phyloP scores from a whole-genome alignment of 148 eudicot genomes.

The Agrostemma githago region DNA sequence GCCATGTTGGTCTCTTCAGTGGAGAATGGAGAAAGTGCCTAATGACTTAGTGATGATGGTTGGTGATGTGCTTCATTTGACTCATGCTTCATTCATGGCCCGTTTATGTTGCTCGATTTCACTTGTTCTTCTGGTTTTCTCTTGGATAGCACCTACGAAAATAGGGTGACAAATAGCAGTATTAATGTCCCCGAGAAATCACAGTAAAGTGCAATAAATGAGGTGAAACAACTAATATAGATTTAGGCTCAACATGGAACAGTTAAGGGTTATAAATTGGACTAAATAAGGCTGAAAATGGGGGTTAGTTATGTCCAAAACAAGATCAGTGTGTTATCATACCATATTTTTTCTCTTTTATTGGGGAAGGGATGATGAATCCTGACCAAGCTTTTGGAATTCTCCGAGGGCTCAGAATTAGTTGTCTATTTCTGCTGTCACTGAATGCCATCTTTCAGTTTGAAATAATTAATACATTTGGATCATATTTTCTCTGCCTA shows the following conservation, averaged over 20 bases:
- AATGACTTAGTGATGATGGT: neutral
- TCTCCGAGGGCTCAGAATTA: neutral
- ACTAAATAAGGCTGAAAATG: too few relatives aligned
- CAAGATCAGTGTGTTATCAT: neutral
- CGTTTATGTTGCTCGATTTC: too few relatives aligned
- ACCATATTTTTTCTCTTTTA: neutral
- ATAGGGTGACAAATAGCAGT: neutral
- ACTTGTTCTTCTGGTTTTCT: too few relatives aligned
- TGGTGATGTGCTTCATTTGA: neutral
- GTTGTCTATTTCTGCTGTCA: neutral
- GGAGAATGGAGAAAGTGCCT: neutral
- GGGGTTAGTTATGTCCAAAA: neutral
- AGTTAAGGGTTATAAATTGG: neutral
- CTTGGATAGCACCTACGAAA: too few relatives aligned
- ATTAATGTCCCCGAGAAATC: neutral
- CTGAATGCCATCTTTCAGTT: neutral
- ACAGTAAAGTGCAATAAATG: neutral
- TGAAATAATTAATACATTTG: neutral
- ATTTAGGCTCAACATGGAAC: neutral
- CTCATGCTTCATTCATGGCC: too few relatives aligned
- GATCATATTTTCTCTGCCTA: neutral
- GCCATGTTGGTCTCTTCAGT: too few relatives aligned
- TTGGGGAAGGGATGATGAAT: conserved; percentile 2
- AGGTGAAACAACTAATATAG: neutral
- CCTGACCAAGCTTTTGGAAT: neutral